Conservation (phyloP, 495 filamentous ascomycete genomes). For the Pyronema omphalodes region DNA sequence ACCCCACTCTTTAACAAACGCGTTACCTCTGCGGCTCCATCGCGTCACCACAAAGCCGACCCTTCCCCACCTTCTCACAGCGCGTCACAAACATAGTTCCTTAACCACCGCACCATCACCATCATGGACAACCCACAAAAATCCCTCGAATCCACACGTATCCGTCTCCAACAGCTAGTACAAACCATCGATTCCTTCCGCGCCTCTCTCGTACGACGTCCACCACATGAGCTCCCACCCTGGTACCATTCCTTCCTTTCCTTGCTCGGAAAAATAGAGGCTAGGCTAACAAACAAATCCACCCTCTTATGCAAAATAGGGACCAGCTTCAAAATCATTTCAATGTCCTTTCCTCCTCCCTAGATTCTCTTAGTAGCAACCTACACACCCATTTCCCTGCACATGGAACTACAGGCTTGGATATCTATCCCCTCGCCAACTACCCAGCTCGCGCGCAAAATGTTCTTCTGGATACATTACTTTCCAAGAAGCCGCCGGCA, state of each 20-base stretch:
- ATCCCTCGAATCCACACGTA: slow-evolving; percentile 42
- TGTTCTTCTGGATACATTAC: slow-evolving; percentile 34
- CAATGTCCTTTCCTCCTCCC: slow-evolving; percentile 26
- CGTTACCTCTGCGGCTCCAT: neutral
- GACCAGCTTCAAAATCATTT: slow-evolving; percentile 15
- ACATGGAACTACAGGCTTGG: slow-evolving; percentile 31
- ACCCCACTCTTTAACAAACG: neutral
- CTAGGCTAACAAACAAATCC: slow-evolving; percentile 1
- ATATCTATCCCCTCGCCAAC: slow-evolving; percentile 41
- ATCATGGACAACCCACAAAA: slow-evolving; percentile 25
- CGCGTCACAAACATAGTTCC: no score
- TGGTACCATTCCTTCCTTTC: slow-evolving; percentile 29
- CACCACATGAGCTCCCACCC: slow-evolving; percentile 37
- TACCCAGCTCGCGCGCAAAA: slow-evolving; percentile 40
- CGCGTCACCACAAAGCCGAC: neutral
- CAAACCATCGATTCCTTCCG: slow-evolving; percentile 38
- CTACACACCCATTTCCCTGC: slow-evolving; percentile 36
- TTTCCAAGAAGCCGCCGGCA: slow-evolving; percentile 39
- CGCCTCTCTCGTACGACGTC: slow-evolving; percentile 31
- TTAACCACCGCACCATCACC: neutral
- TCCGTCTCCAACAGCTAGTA: slow-evolving; percentile 40
- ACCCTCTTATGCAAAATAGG: no score
- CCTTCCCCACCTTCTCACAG: neutral
- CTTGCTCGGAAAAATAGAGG: neutral
- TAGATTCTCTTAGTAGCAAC: slow-evolving; percentile 38